Base-by-base conservation (phyloP, 495 filamentous ascomycete species). In the Penicillium crystallinum region DNA sequence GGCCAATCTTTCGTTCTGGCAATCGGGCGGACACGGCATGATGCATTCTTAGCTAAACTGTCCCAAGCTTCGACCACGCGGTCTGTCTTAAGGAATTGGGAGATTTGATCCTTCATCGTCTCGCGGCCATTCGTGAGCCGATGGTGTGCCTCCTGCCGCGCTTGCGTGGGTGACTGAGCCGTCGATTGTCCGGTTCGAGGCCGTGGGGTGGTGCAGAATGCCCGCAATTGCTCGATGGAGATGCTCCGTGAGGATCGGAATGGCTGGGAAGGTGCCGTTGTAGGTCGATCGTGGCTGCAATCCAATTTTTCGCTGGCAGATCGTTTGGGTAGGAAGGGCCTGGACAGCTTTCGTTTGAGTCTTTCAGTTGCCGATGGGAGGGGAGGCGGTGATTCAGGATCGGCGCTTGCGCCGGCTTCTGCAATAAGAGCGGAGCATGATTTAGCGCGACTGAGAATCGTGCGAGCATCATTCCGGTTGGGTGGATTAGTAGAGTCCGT, bases 61-160 rank as follows among this genome's bases (percentile, higher is more conserved):
- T 73, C 69, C 69, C 69, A 74, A 1, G 65, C 60, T 12, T 74
- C 69, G n/a, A 66, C 48, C 9, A 71, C 71, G n/a, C 64, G 62
- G 49, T 74, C 71, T 3, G 66, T 67, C 30, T 66, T 73, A 22
- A 74, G 58, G 53, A 66, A 74, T 9, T 71, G 69, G 42, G 62
- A 57, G 22, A 74, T 58, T 49, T 74, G 71, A 6, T 65, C 57
- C 57, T 68, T 72, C 63, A 74, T 61, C 4, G 55, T 64, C 7
- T 74, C 65, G 2, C 46, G 46, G 39, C 52, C 57, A 8, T 48
- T 25, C 9, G 53, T 48, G 48, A 49, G 45, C 29, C 47, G 57
- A 51, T 14, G 51, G 27, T 17, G 52, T 10, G 17, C 29, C 15
- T 61, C 58, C 33, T 51, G 52, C 42, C 53, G 37, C 4, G 53